Percentiles rank a stretch among this genome's conserved stretches.
These are phyloP conservation scores for Penicillium hordei DNA, from an alignment of 2,329 filamentous ascomycete species.

Conservation along the genomic window DNA sequence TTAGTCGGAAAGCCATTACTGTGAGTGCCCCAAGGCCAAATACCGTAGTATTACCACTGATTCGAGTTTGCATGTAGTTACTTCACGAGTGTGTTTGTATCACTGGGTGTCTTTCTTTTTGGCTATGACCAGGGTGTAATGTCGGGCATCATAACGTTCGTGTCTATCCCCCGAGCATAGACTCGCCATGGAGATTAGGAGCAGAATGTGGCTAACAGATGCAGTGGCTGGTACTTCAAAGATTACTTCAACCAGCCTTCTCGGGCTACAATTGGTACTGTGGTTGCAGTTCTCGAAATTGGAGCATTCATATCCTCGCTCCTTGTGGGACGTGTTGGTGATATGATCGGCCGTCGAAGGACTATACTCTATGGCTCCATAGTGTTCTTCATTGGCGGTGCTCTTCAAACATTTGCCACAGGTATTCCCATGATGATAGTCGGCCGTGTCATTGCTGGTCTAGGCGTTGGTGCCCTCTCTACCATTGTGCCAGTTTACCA, in stretches of 20 bases:
- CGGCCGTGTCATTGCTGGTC: slow-evolving; percentile 78
- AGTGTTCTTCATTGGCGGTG: slow-evolving; percentile 81
- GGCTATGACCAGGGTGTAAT: slow-evolving; percentile 66
- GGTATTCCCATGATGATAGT: slow-evolving; percentile 87
- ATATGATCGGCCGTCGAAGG: slow-evolving; percentile 82
- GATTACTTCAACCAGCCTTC: slow-evolving; percentile 91
- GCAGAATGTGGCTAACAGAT: background rate
- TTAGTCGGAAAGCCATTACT: slow-evolving; percentile 93
- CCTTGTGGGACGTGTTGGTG: slow-evolving; percentile 81
- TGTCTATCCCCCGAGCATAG: slow-evolving; percentile 18
- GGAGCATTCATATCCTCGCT: slow-evolving; percentile 90
- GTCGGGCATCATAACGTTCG: slow-evolving; percentile 67
- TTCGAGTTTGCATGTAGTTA: slow-evolving; percentile 60
- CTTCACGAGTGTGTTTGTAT: slow-evolving; percentile 81
- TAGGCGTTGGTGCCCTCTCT: slow-evolving; percentile 83
- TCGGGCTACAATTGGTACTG: slow-evolving; percentile 84
- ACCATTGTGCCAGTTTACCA: slow-evolving; percentile 94
- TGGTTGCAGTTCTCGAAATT: slow-evolving; percentile 95
- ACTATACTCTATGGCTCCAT: slow-evolving; percentile 93
- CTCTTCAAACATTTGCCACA: slow-evolving; percentile 75
- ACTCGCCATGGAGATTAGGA: background rate
- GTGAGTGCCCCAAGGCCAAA: slow-evolving; percentile 53
- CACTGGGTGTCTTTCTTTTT: slow-evolving; percentile 64
- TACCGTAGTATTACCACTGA: background rate
- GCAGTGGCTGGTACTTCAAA: slow-evolving; percentile 80